Evolutionary conservation across 2,329 filamentous ascomycete species (phyloP).

Genomic region (Lachnellula suecica): DNA sequence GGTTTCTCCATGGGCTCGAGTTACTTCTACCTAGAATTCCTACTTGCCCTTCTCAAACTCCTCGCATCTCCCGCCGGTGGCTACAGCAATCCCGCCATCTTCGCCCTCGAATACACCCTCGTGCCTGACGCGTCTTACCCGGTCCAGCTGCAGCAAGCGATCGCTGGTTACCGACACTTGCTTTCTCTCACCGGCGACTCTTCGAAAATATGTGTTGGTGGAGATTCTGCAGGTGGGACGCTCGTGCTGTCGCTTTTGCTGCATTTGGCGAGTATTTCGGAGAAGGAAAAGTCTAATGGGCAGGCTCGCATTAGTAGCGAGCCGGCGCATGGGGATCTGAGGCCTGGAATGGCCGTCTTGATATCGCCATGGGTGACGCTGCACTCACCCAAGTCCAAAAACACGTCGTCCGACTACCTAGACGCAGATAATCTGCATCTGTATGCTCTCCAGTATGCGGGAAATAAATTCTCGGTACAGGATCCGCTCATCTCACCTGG

Average conservation of each 20-base stretch:
- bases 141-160: constrained; percentile 67
- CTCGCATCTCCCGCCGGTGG: constrained; percentile 61
- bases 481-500: constrained; percentile 70
- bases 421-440: constrained; percentile 63
- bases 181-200: constrained; percentile 55
- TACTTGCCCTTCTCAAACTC: constrained; percentile 69
- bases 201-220: constrained; percentile 66
- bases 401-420: constrained; percentile 75
- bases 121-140: constrained; percentile 70
- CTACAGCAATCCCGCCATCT: constrained; percentile 74
- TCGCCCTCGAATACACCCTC: constrained; percentile 78
- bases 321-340: not conserved
- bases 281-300: not conserved
- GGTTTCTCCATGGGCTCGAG: constrained; percentile 81
- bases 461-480: constrained; percentile 44
- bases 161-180: constrained; percentile 70
- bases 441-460: constrained; percentile 71
- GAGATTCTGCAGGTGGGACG: constrained; percentile 78
- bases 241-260: constrained; percentile 72
- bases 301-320: not conserved
- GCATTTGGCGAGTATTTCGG: constrained; percentile 46
- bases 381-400: constrained; percentile 63
- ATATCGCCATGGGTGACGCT: constrained; percentile 83
- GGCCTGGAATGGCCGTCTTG: constrained; percentile 63
- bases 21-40: constrained; percentile 84